phyloP scores from a whole-genome alignment of 345 rosid species.

The Punica granatum region DNA sequence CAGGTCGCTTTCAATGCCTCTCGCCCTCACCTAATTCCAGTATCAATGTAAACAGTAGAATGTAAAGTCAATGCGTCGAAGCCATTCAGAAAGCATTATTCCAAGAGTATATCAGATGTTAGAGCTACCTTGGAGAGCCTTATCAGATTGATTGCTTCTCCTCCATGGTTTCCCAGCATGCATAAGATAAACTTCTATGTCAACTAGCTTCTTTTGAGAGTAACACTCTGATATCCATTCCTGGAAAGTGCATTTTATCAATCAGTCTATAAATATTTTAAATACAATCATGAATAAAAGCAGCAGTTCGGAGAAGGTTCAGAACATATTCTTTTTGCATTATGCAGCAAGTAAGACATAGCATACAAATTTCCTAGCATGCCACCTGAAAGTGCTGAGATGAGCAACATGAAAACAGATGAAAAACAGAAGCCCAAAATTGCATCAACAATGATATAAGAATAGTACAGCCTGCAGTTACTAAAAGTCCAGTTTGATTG shows the following conservation, averaged over 20 bases:
- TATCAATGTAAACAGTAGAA: neutral
- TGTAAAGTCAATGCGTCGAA: neutral
- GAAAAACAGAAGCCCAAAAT: neutral
- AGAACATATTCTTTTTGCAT: neutral
- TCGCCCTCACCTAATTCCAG: too few species aligned
- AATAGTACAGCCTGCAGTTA: neutral
- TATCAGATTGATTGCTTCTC: constrained; percentile 22
- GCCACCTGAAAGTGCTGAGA: neutral
- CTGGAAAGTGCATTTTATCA: constrained; percentile 21
- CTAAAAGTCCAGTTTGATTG: neutral
- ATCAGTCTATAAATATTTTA: constrained; percentile 6
- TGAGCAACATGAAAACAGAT: neutral
- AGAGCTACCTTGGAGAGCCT: constrained; percentile 33
- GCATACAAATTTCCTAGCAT: neutral
- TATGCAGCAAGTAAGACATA: neutral
- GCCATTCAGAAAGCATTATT: neutral
- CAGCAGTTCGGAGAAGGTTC: neutral
- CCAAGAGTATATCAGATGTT: neutral
- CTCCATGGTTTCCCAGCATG: constrained; percentile 92
- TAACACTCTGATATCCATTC: constrained; percentile 81
- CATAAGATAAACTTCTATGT: constrained; percentile 73
- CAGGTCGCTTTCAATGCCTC: too few species aligned
- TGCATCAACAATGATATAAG: neutral
- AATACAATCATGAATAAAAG: neutral
- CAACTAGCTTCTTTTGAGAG: constrained; percentile 59